phyloP scores from a whole-genome alignment of 2,329 filamentous ascomycete species.

The Fusarium chlamydosporum region DNA sequence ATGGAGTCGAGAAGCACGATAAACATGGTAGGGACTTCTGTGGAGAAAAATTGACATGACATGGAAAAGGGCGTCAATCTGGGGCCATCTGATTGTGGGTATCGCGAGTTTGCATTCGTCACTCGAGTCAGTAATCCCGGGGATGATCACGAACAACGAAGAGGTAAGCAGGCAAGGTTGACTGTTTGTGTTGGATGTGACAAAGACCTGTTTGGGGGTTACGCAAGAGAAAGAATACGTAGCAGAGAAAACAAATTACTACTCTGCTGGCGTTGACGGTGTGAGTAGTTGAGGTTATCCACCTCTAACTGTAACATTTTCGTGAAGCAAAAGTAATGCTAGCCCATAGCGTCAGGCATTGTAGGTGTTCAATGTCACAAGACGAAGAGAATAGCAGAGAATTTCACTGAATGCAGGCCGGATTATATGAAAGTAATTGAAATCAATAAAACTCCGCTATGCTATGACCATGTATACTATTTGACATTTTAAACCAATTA shows the following conservation, averaged over 20 bases:
- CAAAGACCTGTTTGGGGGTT: no score
- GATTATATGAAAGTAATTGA: fast-evolving
- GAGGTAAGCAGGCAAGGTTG: no score
- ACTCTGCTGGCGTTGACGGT: no score
- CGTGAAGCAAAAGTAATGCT: no score
- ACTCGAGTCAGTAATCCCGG: not conserved
- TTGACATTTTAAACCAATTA: not conserved
- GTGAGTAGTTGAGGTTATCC: no score
- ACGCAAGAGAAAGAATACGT: no score
- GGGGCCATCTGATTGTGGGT: conserved; percentile 2
- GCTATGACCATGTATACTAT: conserved; percentile 12
- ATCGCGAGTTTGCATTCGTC: not conserved
- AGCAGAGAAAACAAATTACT: no score
- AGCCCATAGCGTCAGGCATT: no score
- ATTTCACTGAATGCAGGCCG: fast-evolving
- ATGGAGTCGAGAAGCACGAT: not conserved
- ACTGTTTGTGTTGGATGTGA: not conserved
- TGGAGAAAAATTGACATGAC: conserved; percentile 12
- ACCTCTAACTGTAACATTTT: no score
- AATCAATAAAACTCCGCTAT: conserved; percentile 8
- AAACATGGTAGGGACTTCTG: not conserved
- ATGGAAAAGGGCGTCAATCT: conserved; percentile 27
- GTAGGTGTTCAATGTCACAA: no score
- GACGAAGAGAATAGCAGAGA: fast-evolving
- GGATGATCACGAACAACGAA: no score